Evolutionary conservation across 306 rosid genomes (phyloP), one percentile per base, ranked within the genome.

Genomic region (Cucurbita argyrosperma): DNA sequence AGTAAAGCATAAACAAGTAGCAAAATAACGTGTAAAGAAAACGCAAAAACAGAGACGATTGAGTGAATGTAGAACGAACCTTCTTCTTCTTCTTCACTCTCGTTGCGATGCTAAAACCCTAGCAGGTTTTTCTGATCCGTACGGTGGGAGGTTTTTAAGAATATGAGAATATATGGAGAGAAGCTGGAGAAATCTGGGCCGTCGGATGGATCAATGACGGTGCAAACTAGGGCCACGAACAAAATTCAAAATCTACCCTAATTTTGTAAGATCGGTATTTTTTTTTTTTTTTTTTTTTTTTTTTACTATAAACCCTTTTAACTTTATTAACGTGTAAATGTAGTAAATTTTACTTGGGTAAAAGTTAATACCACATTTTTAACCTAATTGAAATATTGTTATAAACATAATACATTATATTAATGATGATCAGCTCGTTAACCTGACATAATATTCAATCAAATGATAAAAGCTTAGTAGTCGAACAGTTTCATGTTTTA

Each of bases 41-140:
- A 38, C 10, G 16, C 0, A 16, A 42, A 71, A 10, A 53, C 11
- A 5, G 13, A 53, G 13, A 50, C 5, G 19, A 55, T 5, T 19
- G 7, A 51, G 30, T 70, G 13, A 70, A 9, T 15, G 16, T 5
- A 70, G 13, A 30, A n/a, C 60, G 15, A 16, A 70, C 74, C 74
- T 69, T 68, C 47, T 71, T 51, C 61, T 71, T 49, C 56, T 18
- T 8, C 76, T 53, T 72, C 76, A n/a, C 10, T 40, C 39, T 7
- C 52, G 39, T n/a, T 7, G 40, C 64, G 40, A 72, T 54, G 23
- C 76, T 39, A 72, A 39, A 72, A 72, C 76, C 76, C 76, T 72
- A 72, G 51, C 12, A 38, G 10, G 38, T 6, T 46, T 23, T 47
- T 30, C 6, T 51, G 76, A 53, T 37, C 65, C 18, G 76, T 10